These are phyloP conservation scores for Elaeis oleifera DNA, from an alignment of 202 grass and related monocot species.

Conservation along the genomic window DNA sequence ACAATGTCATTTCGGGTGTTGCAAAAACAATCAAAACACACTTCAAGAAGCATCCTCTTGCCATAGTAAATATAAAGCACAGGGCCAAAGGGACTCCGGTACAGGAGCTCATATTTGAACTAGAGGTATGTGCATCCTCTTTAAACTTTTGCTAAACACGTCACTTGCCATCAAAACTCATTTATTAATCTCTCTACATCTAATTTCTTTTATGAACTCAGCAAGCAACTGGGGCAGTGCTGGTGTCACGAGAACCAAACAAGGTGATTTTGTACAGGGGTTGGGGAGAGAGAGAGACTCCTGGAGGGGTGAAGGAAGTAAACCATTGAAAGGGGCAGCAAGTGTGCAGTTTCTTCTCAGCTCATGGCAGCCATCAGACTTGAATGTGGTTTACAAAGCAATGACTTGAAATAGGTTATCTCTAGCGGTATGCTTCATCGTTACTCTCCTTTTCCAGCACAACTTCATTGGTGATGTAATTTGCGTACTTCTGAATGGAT, in stretches of 20 bases:
- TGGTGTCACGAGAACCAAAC: slow-evolving; percentile 78
- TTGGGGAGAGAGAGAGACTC: slow-evolving; percentile 48
- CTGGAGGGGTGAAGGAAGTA: slow-evolving; percentile 14
- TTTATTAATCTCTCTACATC: neutral
- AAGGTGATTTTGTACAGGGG: slow-evolving; percentile 92
- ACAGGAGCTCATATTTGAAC: slow-evolving; percentile 65
- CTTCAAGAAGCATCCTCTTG: slow-evolving; percentile 84
- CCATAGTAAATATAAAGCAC: slow-evolving; percentile 89
- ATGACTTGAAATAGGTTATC: slow-evolving; percentile 11
- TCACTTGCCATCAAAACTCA: neutral
- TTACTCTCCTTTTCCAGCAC: too few relatives aligned
- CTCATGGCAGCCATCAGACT: slow-evolving; percentile 71
- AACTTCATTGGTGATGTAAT: too few relatives aligned
- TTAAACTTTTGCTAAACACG: slow-evolving; percentile 10
- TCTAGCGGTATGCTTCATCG: neutral
- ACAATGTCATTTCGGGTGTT: slow-evolving; percentile 71
- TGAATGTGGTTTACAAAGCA: slow-evolving; percentile 61
- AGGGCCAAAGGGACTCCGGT: slow-evolving; percentile 66
- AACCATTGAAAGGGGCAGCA: slow-evolving; percentile 7
- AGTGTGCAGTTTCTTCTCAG: slow-evolving; percentile 51
- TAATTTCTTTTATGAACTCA: slow-evolving; percentile 25
- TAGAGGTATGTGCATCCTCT: slow-evolving; percentile 49
- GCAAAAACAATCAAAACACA: slow-evolving; percentile 83
- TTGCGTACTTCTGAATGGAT: too few relatives aligned
- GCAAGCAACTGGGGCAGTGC: slow-evolving; percentile 61